Base-by-base conservation (phyloP, 2,329 filamentous ascomycete species). In the Fusarium continuum region DNA sequence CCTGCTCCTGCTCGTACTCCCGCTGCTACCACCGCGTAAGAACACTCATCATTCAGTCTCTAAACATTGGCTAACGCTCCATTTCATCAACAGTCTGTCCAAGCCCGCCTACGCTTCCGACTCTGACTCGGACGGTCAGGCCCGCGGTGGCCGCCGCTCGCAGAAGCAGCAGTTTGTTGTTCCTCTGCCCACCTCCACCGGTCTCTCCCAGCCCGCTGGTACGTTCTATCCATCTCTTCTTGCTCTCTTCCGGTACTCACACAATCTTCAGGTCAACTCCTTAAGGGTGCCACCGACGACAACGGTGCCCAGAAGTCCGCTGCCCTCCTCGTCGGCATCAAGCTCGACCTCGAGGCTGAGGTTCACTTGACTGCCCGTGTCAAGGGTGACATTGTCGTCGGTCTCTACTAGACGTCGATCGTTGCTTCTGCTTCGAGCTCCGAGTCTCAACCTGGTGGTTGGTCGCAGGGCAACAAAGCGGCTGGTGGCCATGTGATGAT, bases 291-390 rank as follows among this genome's bases (percentile, higher is more conserved):
- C 13, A 80, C 82, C 26, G 83, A 86, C 59, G 81, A 84, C 25
- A 76, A 86, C 49, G 85, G 85, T 57, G 82, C 84, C 67, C 77
- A 83, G 56, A 88, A 85, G 75, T 74, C 82, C 34, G 83, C 85
- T 5, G 84, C 83, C 2, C 77, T 88, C 36, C 78, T 87, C 67
- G 78, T 88, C 31, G 85, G 85, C 52, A 87, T 88, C 77, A 87
- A 88, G 78, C 78, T 88, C 29, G 85, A 88, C 70, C 75, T 88
- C 17, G 85, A 88, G 72, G 85, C 85, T 13, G 85, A 88, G 71
- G 83, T 88, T 36, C 84, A 88, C 71, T 74, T 88, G 62, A 88
- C 85, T 16, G 85, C 85, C 43, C 75, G 85, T 46, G 79, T 88
- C 58, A 79, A 84, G 40, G 85, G 85, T 79, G 85, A 88, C 71